Evolutionary conservation across 768 basidiomycete genomes (phyloP).

Genomic region (Phanerochaete carnosa): DNA sequence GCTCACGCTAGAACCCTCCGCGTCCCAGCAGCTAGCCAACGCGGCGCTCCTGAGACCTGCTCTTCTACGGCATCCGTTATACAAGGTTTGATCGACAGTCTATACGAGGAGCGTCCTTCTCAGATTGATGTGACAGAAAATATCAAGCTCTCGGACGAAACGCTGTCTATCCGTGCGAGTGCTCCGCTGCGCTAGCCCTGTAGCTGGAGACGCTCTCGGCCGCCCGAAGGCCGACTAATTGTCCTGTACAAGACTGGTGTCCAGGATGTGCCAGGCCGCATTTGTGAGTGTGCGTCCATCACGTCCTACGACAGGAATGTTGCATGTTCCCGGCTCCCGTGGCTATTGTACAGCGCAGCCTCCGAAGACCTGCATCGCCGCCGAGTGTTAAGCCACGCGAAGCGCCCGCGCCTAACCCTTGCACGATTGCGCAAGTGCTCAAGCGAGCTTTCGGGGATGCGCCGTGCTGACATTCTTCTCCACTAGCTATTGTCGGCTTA

Average conservation of each 20-base stretch:
- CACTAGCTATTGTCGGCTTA: neutral
- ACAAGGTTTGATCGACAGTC: constrained; percentile 1
- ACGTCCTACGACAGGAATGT: neutral
- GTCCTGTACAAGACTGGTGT: neutral
- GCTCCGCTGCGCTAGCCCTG: neutral
- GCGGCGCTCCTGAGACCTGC: too few relatives aligned
- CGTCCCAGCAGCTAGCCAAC: too few relatives aligned
- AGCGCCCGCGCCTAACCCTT: neutral
- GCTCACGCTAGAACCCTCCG: too few relatives aligned
- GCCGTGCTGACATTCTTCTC: neutral
- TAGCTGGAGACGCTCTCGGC: neutral
- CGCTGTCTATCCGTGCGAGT: neutral
- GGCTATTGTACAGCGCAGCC: neutral
- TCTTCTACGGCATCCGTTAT: too few relatives aligned
- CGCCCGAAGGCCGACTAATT: neutral
- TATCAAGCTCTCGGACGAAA: neutral
- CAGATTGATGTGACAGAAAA: constrained; percentile 6
- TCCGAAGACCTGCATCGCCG: neutral
- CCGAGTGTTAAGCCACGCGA: neutral
- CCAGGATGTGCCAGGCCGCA: neutral
- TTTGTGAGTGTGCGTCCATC: neutral
- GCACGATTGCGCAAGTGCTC: neutral
- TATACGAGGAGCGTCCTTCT: neutral
- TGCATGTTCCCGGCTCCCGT: neutral
- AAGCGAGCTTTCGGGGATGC: neutral